Conservation (phyloP, 176 grass and related monocot genomes). For the Phoenix roebelenii region DNA sequence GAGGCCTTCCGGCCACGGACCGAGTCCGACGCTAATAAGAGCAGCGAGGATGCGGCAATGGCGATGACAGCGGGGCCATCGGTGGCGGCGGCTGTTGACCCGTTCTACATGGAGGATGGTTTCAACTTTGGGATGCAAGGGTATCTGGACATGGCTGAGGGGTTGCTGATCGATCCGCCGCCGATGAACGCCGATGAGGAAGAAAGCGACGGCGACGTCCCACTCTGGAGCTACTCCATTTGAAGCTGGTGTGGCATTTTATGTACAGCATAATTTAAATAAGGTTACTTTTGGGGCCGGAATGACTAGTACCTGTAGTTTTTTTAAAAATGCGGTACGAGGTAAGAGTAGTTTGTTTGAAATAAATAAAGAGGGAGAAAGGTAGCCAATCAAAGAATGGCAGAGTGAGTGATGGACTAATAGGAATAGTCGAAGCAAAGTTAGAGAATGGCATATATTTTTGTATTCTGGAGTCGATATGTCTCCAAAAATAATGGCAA, state of each 20-base stretch:
- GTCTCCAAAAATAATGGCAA: too few species aligned
- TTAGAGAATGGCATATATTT: too few species aligned
- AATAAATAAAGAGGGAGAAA: neutral
- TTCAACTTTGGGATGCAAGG: slow-evolving; percentile 78
- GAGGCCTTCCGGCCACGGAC: slow-evolving; percentile 31
- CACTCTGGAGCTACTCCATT: slow-evolving; percentile 1
- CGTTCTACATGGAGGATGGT: slow-evolving; percentile 27
- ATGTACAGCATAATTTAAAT: too few species aligned
- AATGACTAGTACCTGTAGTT: too few species aligned
- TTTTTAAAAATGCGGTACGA: too few species aligned
- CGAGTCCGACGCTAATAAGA: too few species aligned
- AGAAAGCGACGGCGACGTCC: slow-evolving; percentile 9
- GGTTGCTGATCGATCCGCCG: slow-evolving; percentile 20
- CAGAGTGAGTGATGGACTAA: too few species aligned
- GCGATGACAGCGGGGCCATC: neutral
- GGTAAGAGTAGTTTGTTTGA: too few species aligned
- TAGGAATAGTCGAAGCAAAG: too few species aligned
- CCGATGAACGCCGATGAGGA: slow-evolving; percentile 27
- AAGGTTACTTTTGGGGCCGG: too few species aligned
- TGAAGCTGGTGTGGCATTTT: too few species aligned
- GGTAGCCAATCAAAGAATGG: neutral
- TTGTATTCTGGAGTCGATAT: too few species aligned
- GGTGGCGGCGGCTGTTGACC: neutral
- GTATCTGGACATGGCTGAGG: slow-evolving; percentile 19
- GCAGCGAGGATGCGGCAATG: slow-evolving; percentile 1